A percentile compares a stretch with the other conserved stretches of the same genome.
Conservation (phyloP, 352 stramenopile genomes). For the Phytophthora ohioensis region DNA sequence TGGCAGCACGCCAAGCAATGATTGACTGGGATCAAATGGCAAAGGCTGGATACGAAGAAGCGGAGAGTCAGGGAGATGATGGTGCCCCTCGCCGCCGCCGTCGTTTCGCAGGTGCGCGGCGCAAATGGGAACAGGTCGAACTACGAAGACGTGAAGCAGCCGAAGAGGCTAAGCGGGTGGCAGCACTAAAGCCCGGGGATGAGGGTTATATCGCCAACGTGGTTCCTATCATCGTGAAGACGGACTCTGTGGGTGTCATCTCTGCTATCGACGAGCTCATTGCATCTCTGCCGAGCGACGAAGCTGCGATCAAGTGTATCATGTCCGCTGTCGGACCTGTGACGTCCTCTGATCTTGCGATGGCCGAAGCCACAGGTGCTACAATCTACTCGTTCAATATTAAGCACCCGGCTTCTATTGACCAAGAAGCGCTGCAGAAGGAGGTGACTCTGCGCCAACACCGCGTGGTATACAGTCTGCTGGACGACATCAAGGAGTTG, state of each 20-base stretch:
- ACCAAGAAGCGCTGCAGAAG: conserved; percentile 85
- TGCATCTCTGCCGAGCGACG: conserved; percentile 70
- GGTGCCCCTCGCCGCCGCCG: conserved; percentile 43
- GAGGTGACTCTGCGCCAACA: conserved; percentile 76
- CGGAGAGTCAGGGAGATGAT: conserved; percentile 43
- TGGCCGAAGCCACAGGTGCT: conserved; percentile 83
- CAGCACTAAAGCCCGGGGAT: conserved; percentile 72
- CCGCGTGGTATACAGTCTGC: conserved; percentile 89
- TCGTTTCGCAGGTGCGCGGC: conserved; percentile 58
- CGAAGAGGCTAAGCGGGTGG: conserved; percentile 77
- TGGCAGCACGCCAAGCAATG: conserved; percentile 74
- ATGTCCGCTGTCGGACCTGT: conserved; percentile 83
- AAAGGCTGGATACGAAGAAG: conserved; percentile 61
- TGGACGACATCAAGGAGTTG: conserved; percentile 90
- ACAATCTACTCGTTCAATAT: conserved; percentile 93
- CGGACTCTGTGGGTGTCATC: conserved; percentile 97
- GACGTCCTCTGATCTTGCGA: conserved; percentile 83
- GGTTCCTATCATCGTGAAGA: conserved; percentile 98
- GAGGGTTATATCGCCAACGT: conserved; percentile 92
- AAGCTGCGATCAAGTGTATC: conserved; percentile 86
- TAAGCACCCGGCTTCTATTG: conserved; percentile 72
- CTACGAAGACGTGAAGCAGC: conserved; percentile 68
- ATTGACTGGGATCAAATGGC: conserved; percentile 82
- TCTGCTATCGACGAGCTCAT: conserved; percentile 93
- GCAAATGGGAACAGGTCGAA: conserved; percentile 78